Evolutionary conservation across 192 early-diverging fungal species (phyloP).

Genomic region (Coemansia sp.): DNA sequence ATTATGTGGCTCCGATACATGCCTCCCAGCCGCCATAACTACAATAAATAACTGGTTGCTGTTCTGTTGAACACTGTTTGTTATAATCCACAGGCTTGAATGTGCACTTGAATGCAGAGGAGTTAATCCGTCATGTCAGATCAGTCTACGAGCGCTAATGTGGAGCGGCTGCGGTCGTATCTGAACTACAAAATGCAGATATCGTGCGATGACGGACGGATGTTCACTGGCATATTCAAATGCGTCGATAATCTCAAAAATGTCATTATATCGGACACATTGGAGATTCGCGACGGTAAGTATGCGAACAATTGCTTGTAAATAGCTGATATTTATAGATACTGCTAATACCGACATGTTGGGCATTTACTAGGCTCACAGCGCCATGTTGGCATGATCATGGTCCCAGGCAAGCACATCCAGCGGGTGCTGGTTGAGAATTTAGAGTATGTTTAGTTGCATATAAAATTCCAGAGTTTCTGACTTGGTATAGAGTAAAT

Average conservation of each 20-base stretch:
- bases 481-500: no score
- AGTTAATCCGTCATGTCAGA: no score
- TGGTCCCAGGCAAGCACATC: conserved; percentile 44
- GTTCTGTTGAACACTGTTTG: no score
- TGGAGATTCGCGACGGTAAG: conserved; percentile 26
- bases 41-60: no score
- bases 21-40: no score
- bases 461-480: neutral
- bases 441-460: neutral
- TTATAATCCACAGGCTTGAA: no score
- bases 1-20: no score
- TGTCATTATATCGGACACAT: conserved; percentile 39
- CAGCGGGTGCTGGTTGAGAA: conserved; percentile 37
- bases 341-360: no score
- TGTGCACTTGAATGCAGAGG: no score
- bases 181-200: conserved; percentile 40
- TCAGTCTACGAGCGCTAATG: neutral
- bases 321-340: neutral
- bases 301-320: neutral
- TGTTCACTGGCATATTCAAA: conserved; percentile 36
- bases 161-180: conserved; percentile 21
- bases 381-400: conserved; percentile 49
- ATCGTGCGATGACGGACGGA: conserved; percentile 23
- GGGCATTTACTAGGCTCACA: conserved; percentile 17
- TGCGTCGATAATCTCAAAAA: conserved; percentile 38